phyloP scores from a whole-genome alignment of 2,329 filamentous ascomycete genomes.

The Pseudogymnoascus sp. region DNA sequence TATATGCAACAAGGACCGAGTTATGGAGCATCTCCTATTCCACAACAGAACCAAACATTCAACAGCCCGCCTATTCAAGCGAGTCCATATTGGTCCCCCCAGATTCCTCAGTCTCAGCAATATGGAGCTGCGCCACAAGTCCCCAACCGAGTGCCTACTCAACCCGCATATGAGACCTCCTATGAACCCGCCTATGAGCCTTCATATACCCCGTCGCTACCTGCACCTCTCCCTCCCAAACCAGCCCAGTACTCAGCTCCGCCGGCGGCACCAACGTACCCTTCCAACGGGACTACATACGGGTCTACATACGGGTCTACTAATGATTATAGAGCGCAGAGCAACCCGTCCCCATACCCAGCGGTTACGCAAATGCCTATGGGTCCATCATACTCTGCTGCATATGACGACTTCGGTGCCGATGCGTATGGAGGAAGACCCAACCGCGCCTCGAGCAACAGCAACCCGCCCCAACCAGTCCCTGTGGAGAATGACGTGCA shows the following conservation, averaged over 20 bases:
- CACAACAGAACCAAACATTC: background rate
- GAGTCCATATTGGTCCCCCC: background rate
- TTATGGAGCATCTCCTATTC: background rate
- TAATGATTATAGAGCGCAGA: constrained; percentile 22
- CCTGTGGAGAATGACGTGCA: constrained; percentile 12
- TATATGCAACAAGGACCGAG: constrained; percentile 8
- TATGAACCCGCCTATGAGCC: constrained; percentile 20
- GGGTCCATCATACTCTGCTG: constrained; percentile 15
- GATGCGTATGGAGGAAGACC: constrained; percentile 19
- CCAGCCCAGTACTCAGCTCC: constrained; percentile 22
- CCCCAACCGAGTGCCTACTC: constrained; percentile 20
- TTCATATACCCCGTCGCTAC: constrained; percentile 22
- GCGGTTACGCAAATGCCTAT: constrained; percentile 15
- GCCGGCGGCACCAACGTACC: constrained; percentile 19
- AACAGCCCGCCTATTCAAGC: background rate
- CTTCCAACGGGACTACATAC: constrained; percentile 24
- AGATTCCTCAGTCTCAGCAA: constrained; percentile 17
- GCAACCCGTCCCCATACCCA: constrained; percentile 19
- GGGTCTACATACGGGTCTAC: constrained; percentile 17
- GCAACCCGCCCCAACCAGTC: constrained; percentile 14
- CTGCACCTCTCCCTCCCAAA: constrained; percentile 21
- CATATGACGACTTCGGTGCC: constrained; percentile 16
- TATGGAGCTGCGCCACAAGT: constrained; percentile 19
- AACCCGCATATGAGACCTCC: constrained; percentile 13
- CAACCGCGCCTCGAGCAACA: constrained; percentile 19